Conservation (phyloP, 805 yeast species). For the Danielozyma ontarioensis region DNA sequence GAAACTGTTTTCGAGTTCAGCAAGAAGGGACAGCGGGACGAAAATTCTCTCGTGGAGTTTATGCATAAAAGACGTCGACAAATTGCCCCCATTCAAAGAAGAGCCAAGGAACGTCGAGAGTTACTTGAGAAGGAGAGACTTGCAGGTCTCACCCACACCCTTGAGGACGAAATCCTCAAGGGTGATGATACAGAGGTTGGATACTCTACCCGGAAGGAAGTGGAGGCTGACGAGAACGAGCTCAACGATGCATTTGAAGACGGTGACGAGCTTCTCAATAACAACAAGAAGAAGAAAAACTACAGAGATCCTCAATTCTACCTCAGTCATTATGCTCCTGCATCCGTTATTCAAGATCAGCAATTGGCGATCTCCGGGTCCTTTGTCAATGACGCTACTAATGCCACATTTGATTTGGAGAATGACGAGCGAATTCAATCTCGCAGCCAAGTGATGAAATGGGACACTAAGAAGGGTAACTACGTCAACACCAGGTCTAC, state of each 20-base stretch:
- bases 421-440: conserved; percentile 68
- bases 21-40: conserved; percentile 44
- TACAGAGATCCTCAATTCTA: conserved; percentile 76
- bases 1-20: conserved; percentile 95
- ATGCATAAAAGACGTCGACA: conserved; percentile 86
- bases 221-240: conserved; percentile 40
- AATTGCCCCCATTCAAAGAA: conserved; percentile 80
- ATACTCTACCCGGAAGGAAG: conserved; percentile 35
- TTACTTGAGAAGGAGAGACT: conserved; percentile 66
- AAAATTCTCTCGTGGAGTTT: conserved; percentile 67
- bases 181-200: conserved; percentile 47
- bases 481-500: conserved; percentile 76
- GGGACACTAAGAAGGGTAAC: conserved; percentile 93
- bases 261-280: conserved; percentile 36
- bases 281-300: conserved; percentile 34
- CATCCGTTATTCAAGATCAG: conserved; percentile 72
- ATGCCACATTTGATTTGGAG: conserved; percentile 79
- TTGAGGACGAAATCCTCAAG: conserved; percentile 69
- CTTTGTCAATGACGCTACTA: conserved; percentile 78
- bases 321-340: conserved; percentile 87
- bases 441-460: conserved; percentile 69
- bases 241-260: conserved; percentile 47
- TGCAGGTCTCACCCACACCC: conserved; percentile 67
- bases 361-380: conserved; percentile 56
- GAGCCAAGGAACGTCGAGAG: conserved; percentile 66